These are phyloP conservation scores for Reticulascus tulasneorum DNA, from an alignment of 2,329 filamentous ascomycete genomes.

Conservation along the genomic window DNA sequence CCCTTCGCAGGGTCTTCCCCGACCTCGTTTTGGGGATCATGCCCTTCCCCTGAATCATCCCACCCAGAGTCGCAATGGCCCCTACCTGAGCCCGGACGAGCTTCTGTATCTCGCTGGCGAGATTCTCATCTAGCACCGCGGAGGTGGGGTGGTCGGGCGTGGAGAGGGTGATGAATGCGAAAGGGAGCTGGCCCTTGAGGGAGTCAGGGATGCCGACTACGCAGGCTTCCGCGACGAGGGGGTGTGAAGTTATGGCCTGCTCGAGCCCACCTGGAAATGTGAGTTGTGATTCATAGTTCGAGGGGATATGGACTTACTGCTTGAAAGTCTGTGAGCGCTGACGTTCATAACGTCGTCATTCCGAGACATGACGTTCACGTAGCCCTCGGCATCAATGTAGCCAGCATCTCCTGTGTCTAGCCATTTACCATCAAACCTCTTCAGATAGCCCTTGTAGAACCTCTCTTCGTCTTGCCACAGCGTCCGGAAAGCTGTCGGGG, in stretches of 20 bases:
- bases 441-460: slow-evolving; percentile 82
- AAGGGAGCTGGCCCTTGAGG: slow-evolving; percentile 86
- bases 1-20: slow-evolving; percentile 84
- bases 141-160: slow-evolving; percentile 43
- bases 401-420: slow-evolving; percentile 90
- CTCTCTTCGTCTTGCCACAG: slow-evolving; percentile 82
- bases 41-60: slow-evolving; percentile 76
- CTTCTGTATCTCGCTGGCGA: slow-evolving; percentile 62
- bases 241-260: slow-evolving; percentile 81
- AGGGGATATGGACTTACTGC: slow-evolving; percentile 51
- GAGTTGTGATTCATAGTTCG: not conserved
- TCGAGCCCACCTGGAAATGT: slow-evolving; percentile 68
- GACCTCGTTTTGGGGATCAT: slow-evolving; percentile 91
- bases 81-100: slow-evolving; percentile 79
- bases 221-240: slow-evolving; percentile 74
- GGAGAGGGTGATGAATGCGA: slow-evolving; percentile 71
- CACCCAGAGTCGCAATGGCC: slow-evolving; percentile 79
- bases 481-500: slow-evolving; percentile 80
- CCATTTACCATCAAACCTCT: slow-evolving; percentile 77
- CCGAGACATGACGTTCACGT: slow-evolving; percentile 61
- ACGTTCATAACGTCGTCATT: slow-evolving; percentile 91
- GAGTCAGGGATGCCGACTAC: slow-evolving; percentile 82
- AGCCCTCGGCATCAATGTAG: slow-evolving; percentile 72
- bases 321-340: slow-evolving; percentile 87
- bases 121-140: slow-evolving; percentile 41